These are phyloP conservation scores for Botrytis squamosa DNA, from an alignment of 2,329 filamentous ascomycete species.

Conservation along the genomic window DNA sequence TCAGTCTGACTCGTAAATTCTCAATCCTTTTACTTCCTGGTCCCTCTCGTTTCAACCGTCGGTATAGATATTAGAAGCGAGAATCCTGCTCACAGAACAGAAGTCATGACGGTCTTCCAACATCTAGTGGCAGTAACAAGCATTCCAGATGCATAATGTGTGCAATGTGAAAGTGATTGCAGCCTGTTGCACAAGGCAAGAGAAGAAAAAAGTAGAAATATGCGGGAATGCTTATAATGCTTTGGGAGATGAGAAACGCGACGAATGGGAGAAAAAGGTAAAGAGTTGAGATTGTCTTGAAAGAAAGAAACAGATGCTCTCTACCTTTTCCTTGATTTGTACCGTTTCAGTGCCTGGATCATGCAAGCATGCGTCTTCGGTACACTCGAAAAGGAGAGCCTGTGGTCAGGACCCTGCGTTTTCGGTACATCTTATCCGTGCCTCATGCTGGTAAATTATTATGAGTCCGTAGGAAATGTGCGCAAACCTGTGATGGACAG, in stretches of 20 bases:
- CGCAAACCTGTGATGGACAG: neutral
- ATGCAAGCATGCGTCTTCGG: neutral
- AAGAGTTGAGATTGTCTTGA: neutral
- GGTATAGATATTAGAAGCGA: neutral
- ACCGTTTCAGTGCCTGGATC: neutral
- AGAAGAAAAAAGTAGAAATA: neutral
- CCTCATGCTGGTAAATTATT: neutral
- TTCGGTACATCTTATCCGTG: neutral
- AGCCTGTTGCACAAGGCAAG: neutral
- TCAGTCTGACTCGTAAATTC: neutral
- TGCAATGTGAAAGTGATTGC: neutral
- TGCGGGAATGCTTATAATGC: neutral
- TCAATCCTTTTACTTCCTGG: fast-evolving
- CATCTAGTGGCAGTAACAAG: neutral
- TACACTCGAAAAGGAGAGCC: neutral
- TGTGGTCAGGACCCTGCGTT: no score
- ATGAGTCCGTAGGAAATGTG: neutral
- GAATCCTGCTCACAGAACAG: neutral
- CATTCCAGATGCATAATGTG: neutral
- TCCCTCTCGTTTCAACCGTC: neutral
- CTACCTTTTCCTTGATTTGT: neutral
- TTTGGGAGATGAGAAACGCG: neutral
- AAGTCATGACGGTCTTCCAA: no score
- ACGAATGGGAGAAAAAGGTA: no score
- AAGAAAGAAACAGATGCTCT: neutral